Base-by-base conservation (phyloP, 495 filamentous ascomycete genomes). In the Hypoxylon subgilvum region DNA sequence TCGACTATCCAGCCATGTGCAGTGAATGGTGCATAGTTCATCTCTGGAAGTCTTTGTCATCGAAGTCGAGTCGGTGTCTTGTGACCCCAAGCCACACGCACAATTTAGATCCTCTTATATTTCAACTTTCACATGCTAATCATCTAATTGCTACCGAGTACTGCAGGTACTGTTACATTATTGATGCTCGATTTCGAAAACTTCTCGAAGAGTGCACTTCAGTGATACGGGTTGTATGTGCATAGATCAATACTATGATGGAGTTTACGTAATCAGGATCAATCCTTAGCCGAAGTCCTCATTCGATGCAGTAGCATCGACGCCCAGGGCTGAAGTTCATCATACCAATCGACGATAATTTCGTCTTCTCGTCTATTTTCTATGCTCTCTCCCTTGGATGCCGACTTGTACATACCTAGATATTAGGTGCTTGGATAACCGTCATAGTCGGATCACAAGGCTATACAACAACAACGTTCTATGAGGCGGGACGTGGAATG, bases 41-140 rank as follows among this genome's bases (percentile, higher is more conserved):
- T 22, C 36, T 18, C 17, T 21, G 19, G 6, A 36, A 8, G 3
- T 8, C 13, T 36, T 36, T 17, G 34, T 34, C 25, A 31, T 45
- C n/a, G 32, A 14, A 19, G 19, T 7, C 16, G n/a, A 5, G 1
- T 9, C 21, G 8, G 19, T 13, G 32, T 38, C 51, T 38, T 34
- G 35, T 42, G 43, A 43, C 28, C 47, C 18, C 27, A n/a, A 60
- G 57, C 57, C 48, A 53, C 42, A 41, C n/a, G n/a, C n/a, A n/a
- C n/a, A n/a, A n/a, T n/a, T n/a, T n/a, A n/a, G n/a, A n/a, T 14
- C 30, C 9, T 42, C 22, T 35, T 17, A 1, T n/a, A 23, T 52
- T 54, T 21, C 21, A 6, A 30, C 23, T 63, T 56, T 63, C 59
- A 63, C 59, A 63, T 63, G 52, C 19, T 27, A 35, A 23, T 43